Percentiles rank a stretch among this genome's conserved stretches.
These are phyloP conservation scores for Dipodascus geniculatus DNA, from an alignment of 805 yeast genomes.

Conservation along the genomic window DNA sequence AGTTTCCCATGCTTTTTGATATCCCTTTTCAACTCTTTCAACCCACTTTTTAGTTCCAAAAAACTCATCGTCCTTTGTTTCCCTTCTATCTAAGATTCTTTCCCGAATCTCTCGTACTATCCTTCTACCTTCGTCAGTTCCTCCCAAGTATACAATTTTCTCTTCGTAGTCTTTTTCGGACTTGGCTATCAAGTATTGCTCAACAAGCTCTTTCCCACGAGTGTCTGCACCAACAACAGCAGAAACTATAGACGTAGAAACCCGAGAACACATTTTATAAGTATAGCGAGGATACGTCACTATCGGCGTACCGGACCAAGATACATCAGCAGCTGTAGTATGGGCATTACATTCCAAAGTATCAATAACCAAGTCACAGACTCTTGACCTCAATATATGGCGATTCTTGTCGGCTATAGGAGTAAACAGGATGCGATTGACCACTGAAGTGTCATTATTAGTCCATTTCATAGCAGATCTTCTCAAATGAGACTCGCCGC, in stretches of 20 bases:
- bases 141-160: conserved; percentile 16
- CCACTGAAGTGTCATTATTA: conserved; percentile 12
- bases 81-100: conserved; percentile 15
- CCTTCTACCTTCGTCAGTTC: conserved; percentile 6
- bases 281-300: conserved; percentile 21
- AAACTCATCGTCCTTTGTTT: conserved; percentile 10
- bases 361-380: conserved; percentile 23
- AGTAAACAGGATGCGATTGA: conserved; percentile 21
- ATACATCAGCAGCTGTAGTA: conserved; percentile 26
- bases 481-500: conserved; percentile 17
- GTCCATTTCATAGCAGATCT: conserved; percentile 21
- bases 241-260: conserved; percentile 20
- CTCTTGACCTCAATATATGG: conserved; percentile 23
- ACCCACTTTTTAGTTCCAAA: conserved; percentile 22
- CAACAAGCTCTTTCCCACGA: conserved; percentile 7
- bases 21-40: conserved; percentile 17
- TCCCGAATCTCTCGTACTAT: conserved; percentile 15
- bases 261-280: conserved; percentile 24
- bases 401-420: conserved; percentile 24
- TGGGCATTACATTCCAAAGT: conserved; percentile 28
- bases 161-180: conserved; percentile 20
- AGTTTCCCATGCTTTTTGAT: conserved; percentile 19
- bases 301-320: conserved; percentile 25
- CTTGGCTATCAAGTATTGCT: conserved; percentile 13
- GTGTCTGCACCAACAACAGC: conserved; percentile 13